phyloP scores from a whole-genome alignment of 1,284 basidiomycete species.

The Clitocybe nebularis region DNA sequence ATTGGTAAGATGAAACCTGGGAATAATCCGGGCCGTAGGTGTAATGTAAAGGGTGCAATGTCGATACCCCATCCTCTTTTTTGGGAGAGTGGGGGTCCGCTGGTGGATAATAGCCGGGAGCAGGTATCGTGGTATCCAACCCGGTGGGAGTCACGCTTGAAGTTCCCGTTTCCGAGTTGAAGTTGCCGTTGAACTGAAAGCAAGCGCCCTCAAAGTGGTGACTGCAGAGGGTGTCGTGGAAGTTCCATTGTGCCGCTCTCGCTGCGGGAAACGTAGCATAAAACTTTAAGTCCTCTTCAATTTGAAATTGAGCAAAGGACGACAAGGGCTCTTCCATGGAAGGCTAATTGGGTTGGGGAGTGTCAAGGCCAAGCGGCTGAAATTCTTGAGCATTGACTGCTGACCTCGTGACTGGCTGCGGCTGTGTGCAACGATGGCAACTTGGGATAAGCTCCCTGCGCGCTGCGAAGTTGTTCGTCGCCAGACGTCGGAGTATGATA shows the following conservation, averaged over 20 bases:
- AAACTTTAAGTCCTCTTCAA: constrained; percentile 37
- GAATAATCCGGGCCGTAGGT: too few relatives aligned
- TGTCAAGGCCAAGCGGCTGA: too few relatives aligned
- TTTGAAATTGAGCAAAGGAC: constrained; percentile 27
- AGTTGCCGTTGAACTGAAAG: constrained; percentile 10
- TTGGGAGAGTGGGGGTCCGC: not conserved
- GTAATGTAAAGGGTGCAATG: not conserved
- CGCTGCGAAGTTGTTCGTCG: too few relatives aligned
- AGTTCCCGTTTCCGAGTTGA: not conserved
- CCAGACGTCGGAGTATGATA: not conserved
- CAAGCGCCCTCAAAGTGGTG: constrained; percentile 13
- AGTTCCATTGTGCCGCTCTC: constrained; percentile 17
- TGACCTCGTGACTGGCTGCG: too few relatives aligned
- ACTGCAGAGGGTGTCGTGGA: constrained; percentile 8
- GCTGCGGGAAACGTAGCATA: constrained; percentile 40
- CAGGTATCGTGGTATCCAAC: not conserved
- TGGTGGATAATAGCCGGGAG: not conserved
- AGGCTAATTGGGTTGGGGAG: too few relatives aligned
- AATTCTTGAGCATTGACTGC: too few relatives aligned
- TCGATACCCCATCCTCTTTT: not conserved
- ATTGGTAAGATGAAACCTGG: too few relatives aligned
- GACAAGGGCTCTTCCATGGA: constrained; percentile 15
- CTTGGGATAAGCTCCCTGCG: too few relatives aligned
- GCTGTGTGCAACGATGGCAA: too few relatives aligned
- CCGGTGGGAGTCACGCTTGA: not conserved